Evolutionary conservation across 2,329 filamentous ascomycete species (phyloP).

Genomic region (Chaetomium globosum): DNA sequence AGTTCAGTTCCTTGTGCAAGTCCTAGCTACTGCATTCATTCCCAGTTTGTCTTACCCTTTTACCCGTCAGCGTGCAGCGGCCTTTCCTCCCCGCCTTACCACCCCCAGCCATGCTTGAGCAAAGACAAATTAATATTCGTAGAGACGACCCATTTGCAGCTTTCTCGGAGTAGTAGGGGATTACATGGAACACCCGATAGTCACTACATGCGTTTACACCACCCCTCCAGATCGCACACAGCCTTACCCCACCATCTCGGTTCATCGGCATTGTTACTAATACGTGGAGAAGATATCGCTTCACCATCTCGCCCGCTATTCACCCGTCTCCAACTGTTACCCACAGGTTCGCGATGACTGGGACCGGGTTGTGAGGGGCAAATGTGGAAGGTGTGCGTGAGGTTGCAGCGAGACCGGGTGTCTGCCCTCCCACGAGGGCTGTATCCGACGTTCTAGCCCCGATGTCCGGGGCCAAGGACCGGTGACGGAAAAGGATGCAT

Average conservation of each 20-base stretch:
- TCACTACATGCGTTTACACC: not conserved
- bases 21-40: not conserved
- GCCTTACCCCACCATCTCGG: not conserved
- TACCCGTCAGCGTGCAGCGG: not conserved
- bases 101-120: not conserved
- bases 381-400: not conserved
- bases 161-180: not conserved
- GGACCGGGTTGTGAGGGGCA: not conserved
- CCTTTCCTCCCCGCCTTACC: not conserved
- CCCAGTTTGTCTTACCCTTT: too few species aligned
- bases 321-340: not conserved
- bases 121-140: not conserved
- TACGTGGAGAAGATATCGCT: not conserved
- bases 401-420: slow-evolving; percentile 1
- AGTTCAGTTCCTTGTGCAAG: not conserved
- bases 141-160: not conserved
- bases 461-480: slow-evolving; percentile 5
- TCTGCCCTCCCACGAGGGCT: slow-evolving; percentile 2
- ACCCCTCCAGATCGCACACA: not conserved
- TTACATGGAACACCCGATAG: not conserved
- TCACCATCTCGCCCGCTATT: not conserved
- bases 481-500: slow-evolving; percentile 11
- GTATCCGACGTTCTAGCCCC: slow-evolving; percentile 16
- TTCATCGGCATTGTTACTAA: not conserved
- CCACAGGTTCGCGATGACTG: not conserved